phyloP scores from a whole-genome alignment of 257 asterid species.

The Ilex asprella region DNA sequence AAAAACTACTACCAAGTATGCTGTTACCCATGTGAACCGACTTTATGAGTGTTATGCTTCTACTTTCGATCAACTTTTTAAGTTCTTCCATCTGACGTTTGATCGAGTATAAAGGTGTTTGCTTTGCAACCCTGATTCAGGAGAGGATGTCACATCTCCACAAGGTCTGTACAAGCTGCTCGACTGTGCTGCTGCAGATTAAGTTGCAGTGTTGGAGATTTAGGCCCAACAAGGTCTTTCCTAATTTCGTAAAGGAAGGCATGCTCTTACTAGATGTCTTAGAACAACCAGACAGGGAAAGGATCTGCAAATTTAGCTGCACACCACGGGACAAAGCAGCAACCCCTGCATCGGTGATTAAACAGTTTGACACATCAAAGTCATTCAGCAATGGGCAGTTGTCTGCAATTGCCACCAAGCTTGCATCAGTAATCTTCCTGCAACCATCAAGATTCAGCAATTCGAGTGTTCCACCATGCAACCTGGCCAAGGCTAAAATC shows the following conservation, averaged over 20 bases:
- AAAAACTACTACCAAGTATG: slow-evolving; percentile 1
- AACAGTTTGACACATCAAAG: slow-evolving; percentile 68
- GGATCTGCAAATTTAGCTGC: slow-evolving; percentile 55
- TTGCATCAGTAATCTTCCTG: slow-evolving; percentile 54
- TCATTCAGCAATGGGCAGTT: slow-evolving; percentile 59
- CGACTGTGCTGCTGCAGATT: slow-evolving; percentile 48
- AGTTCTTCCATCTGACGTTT: neutral
- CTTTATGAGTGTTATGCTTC: neutral
- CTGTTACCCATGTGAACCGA: neutral
- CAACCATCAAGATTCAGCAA: slow-evolving; percentile 74
- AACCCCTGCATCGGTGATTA: slow-evolving; percentile 66
- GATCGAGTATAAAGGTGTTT: neutral
- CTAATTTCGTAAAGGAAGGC: slow-evolving; percentile 50
- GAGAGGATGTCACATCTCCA: slow-evolving; percentile 90
- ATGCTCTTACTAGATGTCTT: slow-evolving; percentile 57
- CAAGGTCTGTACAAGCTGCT: slow-evolving; percentile 53
- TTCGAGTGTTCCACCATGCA: slow-evolving; percentile 63
- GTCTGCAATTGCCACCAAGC: slow-evolving; percentile 53
- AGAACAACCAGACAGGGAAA: slow-evolving; percentile 73
- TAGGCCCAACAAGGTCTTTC: slow-evolving; percentile 54
- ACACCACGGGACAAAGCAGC: slow-evolving; percentile 50
- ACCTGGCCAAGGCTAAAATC: slow-evolving; percentile 40
- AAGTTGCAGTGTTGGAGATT: slow-evolving; percentile 70
- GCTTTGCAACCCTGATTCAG: slow-evolving; percentile 5
- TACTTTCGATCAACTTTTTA: no score